Base-by-base conservation (phyloP, 257 asterid species). In the Fraxinus americana region DNA sequence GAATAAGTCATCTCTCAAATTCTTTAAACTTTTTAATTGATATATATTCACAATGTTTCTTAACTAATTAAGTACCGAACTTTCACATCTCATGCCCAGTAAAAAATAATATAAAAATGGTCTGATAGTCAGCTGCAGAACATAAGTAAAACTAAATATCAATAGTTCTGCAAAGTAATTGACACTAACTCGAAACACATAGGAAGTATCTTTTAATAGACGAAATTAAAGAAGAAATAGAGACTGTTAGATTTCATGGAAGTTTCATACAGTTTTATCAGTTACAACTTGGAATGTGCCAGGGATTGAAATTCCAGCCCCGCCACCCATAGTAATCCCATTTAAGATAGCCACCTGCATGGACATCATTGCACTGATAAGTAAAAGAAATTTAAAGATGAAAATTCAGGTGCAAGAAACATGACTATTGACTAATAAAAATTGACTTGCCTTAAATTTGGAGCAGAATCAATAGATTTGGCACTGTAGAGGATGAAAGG, bases 311-410 rank as follows among this genome's bases (percentile, higher is more conserved):
- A 96, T 84, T 84, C 99, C 99, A 25, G 94, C 98, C 35, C 98
- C 99, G 71, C 99, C 99, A 81, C 99, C 99, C 97, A 96, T 93
- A 23, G 99, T 90, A 73, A 95, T 84, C 78, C 99, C 99, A 85
- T 91, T 91, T 79, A 91, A 83, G 85, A 95, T 84, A 81, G 98
- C 93, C 79, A 95, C 94, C 99, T 95, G 92, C 89, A 90, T 76
- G 78, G 36, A 78, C n/a, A 76, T 61, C 76, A 80, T 32, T 41
- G 8, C 29, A 39, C 72, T 36, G 79, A 36, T 73, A 43, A 21
- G 30, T 65, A 30, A 17, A 38, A 29, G 25, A 27, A 25, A 61
- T 67, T 52, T 41, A 10, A 35, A 72, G 67, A 23, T 2, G 67
- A 59, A 59, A 50, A 72, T 72, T 57, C 72, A 67, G 61, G 59